Conservation (phyloP, 441 rosid genomes). For the Raphanus hybrid region DNA sequence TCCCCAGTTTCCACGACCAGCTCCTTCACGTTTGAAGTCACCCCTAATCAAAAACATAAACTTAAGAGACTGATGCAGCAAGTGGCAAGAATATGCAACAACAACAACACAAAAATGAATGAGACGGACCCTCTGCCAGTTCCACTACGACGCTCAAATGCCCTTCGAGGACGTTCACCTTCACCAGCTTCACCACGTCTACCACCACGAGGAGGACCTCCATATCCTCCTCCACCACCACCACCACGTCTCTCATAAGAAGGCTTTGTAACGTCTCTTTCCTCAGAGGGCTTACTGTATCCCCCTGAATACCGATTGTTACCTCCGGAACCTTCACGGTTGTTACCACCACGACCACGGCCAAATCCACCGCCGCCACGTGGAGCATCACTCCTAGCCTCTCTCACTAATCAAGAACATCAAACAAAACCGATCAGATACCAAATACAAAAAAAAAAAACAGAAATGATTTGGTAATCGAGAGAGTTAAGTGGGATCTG, state of each 20-base stretch:
- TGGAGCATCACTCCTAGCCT: slow-evolving; percentile 64
- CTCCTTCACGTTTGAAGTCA: slow-evolving; percentile 85
- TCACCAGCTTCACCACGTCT: slow-evolving; percentile 74
- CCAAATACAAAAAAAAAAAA: background rate
- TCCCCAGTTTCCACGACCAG: slow-evolving; percentile 66
- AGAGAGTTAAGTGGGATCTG: slow-evolving; percentile 10
- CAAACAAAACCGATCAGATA: slow-evolving; percentile 19
- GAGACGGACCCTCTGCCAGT: slow-evolving; percentile 98
- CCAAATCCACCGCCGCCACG: slow-evolving; percentile 58
- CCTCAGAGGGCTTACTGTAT: slow-evolving; percentile 56
- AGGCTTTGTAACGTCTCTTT: slow-evolving; percentile 64
- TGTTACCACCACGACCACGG: slow-evolving; percentile 63
- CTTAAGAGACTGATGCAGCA: too few species aligned
- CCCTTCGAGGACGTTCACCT: slow-evolving; percentile 72
- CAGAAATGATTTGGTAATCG: background rate
- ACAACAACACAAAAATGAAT: too few species aligned
- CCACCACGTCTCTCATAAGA: slow-evolving; percentile 61
- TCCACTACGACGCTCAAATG: slow-evolving; percentile 83
- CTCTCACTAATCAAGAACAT: slow-evolving; percentile 53
- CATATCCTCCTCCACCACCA: slow-evolving; percentile 41
- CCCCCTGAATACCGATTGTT: slow-evolving; percentile 67
- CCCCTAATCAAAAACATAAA: slow-evolving; percentile 45
- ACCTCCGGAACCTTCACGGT: slow-evolving; percentile 49
- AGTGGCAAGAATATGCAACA: too few species aligned
- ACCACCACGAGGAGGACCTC: slow-evolving; percentile 65